Base-by-base conservation (phyloP, 2,329 filamentous ascomycete species). In the Sclerotinia minor region DNA sequence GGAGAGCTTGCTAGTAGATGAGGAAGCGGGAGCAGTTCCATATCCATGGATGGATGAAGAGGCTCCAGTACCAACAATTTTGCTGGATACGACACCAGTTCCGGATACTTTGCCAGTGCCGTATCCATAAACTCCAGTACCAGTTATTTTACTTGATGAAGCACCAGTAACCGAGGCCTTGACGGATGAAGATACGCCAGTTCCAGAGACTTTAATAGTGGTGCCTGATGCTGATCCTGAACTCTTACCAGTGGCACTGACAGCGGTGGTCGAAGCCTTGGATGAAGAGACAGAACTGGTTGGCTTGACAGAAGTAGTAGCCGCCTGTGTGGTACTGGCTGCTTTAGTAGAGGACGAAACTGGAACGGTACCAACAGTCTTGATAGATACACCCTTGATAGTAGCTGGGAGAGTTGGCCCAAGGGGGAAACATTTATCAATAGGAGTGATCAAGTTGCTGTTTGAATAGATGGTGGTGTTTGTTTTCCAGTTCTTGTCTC, bases 321-420 rank as follows among this genome's bases (percentile, higher is more conserved):
- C 13, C 21, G 26, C 32, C 19, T 47, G n/a, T 13, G 38, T 35
- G n/a, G 64, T 58, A 8, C 21, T 52, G 5, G 24, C 47, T 21
- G 29, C 32, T 24, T 66, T 67, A 5, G 45, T 60, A 21, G 64
- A 41, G 26, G 38, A 47, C 19, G 65, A 61, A 6, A 24, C 47
- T 53, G 65, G 65, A 26, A 67, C 47, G 7, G 64, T 60, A 19
- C 64, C 64, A n/a, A 67, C 55, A 32, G 64, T 67, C 55, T 67
- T 67, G 19, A 67, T 44, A 1, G 64, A n/a, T 21, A 67, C 54
- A 15, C 64, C 32, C 13, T 55, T 57, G 2, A 38, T 19, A 44
- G 17, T 29, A 15, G 47, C 32, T 45, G 47, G 17, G 26, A 61
- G 65, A 61, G 45, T 45, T 53, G 65, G 65, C 1, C 55, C 65